Conservation (phyloP, 108 stramenopile species). For the Skeletonema costatum region DNA sequence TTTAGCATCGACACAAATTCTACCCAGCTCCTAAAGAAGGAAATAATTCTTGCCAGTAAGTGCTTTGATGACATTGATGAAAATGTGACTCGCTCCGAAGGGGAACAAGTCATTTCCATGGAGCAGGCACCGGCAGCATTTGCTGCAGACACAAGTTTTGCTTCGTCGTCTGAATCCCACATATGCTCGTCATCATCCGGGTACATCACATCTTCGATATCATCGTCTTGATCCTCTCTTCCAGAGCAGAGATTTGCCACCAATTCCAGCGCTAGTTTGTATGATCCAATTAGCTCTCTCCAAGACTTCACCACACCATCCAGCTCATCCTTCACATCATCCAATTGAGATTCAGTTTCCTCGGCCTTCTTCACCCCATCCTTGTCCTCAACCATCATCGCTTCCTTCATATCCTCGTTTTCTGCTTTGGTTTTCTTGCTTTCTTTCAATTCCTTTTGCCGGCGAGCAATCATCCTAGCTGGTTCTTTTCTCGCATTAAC, state of each 20-base stretch:
- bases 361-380: neutral
- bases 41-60: constrained; percentile 24
- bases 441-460: constrained; percentile 61
- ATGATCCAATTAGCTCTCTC: constrained; percentile 43
- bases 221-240: constrained; percentile 3
- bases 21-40: constrained; percentile 31
- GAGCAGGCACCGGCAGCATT: neutral
- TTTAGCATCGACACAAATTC: constrained; percentile 21
- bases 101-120: neutral
- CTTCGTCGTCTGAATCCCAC: constrained; percentile 57
- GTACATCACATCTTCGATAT: constrained; percentile 43
- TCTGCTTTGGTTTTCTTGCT: constrained; percentile 7
- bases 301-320: constrained; percentile 48
- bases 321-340: constrained; percentile 54
- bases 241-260: constrained; percentile 57
- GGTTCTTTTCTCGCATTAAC: constrained; percentile 71
- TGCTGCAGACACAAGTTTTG: constrained; percentile 11
- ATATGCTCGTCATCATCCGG: constrained; percentile 37
- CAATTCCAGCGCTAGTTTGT: constrained; percentile 68
- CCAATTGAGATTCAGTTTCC: neutral
- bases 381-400: neutral
- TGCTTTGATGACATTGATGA: constrained; percentile 19
- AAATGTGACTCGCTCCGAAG: constrained; percentile 18
- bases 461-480: constrained; percentile 64
- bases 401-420: neutral